Evolutionary conservation across 106 monocot species (phyloP).

Genomic region (Platanthera guangdongensis): DNA sequence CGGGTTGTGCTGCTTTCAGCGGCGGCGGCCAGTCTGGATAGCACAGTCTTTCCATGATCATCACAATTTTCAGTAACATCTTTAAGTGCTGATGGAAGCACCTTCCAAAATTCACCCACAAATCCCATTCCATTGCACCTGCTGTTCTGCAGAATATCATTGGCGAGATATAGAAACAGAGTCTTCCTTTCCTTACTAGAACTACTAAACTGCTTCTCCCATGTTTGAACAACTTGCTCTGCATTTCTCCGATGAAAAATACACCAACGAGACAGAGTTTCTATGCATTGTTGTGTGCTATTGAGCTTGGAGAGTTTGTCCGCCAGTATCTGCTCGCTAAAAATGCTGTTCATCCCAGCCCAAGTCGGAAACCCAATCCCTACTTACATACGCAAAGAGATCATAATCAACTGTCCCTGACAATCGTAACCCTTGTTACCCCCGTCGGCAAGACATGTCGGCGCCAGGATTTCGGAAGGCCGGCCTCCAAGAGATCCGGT

Average conservation of each 20-base stretch:
- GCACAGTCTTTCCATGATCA: too few relatives aligned
- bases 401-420: neutral
- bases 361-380: neutral
- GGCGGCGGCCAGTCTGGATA: conserved; percentile 85
- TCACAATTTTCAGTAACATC: conserved; percentile 72
- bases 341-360: conserved; percentile 85
- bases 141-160: too few relatives aligned
- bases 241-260: conserved; percentile 92
- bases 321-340: conserved; percentile 85
- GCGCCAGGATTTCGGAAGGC: too few relatives aligned
- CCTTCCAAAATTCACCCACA: conserved; percentile 95
- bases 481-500: too few relatives aligned
- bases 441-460: too few relatives aligned
- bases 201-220: conserved; percentile 73
- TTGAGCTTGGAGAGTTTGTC: conserved; percentile 99
- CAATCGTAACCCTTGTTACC: too few relatives aligned
- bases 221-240: too few relatives aligned
- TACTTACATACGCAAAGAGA: neutral
- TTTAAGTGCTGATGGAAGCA: conserved; percentile 88
- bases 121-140: too few relatives aligned
- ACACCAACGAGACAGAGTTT: conserved; percentile 98
- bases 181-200: conserved; percentile 70
- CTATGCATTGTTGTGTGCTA: conserved; percentile 91
- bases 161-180: too few relatives aligned
- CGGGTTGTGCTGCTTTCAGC: too few relatives aligned